Percentiles rank a stretch among this genome's conserved stretches.
These are phyloP conservation scores for Leptodermis oblonga DNA, from an alignment of 257 asterid species.

Conservation along the genomic window DNA sequence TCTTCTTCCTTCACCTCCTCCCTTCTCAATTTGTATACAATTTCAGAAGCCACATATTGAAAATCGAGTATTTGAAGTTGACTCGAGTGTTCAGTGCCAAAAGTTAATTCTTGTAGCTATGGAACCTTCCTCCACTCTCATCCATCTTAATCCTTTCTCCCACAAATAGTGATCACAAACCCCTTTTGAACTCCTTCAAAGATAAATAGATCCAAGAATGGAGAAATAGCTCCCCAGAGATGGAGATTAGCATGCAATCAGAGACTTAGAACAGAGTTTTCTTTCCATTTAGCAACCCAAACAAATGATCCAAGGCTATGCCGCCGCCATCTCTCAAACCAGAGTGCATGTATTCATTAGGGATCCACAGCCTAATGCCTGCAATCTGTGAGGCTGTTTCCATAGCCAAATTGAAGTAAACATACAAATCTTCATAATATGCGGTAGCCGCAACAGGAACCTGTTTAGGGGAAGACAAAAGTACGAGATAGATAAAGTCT, in stretches of 20 bases:
- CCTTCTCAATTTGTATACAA: too few species aligned
- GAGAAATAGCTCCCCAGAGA: neutral
- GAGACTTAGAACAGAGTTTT: conserved; percentile 61
- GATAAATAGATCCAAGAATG: neutral
- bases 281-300: conserved; percentile 81
- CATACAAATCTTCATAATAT: conserved; percentile 86
- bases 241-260: neutral
- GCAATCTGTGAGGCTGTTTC: conserved; percentile 70
- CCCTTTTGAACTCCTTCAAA: too few species aligned
- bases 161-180: neutral
- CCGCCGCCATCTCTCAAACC: conserved; percentile 84
- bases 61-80: too few species aligned
- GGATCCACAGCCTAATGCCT: conserved; percentile 82
- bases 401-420: conserved; percentile 77
- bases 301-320: conserved; percentile 62
- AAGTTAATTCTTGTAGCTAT: too few species aligned
- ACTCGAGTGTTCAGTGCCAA: too few species aligned
- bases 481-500: neutral
- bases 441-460: conserved; percentile 97
- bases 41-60: too few species aligned
- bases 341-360: conserved; percentile 95
- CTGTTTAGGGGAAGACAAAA: conserved; percentile 26
- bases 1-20: too few species aligned
- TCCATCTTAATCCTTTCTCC: too few species aligned
- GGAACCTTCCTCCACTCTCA: too few species aligned